Base-by-base conservation (phyloP, 441 rosid genomes). In the Jatropha podagrica region DNA sequence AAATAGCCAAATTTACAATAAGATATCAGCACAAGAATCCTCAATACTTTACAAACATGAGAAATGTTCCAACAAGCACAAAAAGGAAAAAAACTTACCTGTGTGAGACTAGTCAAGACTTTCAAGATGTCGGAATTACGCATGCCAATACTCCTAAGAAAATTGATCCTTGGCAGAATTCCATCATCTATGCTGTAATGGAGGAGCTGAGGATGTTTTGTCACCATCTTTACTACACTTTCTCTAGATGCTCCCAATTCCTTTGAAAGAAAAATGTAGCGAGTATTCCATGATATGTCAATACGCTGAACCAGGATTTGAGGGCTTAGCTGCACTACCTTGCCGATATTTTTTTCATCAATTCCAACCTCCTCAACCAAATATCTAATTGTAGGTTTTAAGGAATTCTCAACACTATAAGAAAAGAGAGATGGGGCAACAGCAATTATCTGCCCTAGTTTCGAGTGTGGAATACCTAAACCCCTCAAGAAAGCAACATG, bases 141-240 rank as follows among this genome's bases (percentile, higher is more conserved):
- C 98, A 95, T 88, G 63, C 99, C 98, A 42, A 92, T 93, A 76
- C 94, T 93, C 84, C 98, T 85, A 64, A 92, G 88, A 80, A 95
- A 95, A 80, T 92, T 91, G 86, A 95, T 95, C 82, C 96, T 85
- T 23, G 99, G 98, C 78, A 95, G 80, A 59, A 93, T 86, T 40
- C 97, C 99, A 17, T 92, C 95, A 40, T 95, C 97, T 0, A 95
- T 89, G 80, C 99, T 95, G 81, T 95, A 95, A 76, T 93, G 98
- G 72, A 95, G 96, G 62, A 95, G 86, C 86, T 93, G 99, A 5
- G 98, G 98, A 81, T 95, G 99, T 80, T 90, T 93, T 68, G 81
- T 92, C 64, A 95, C 98, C 98, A 93, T 95, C 86, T 93, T 95
- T 78, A 93, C 93, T 0, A 95, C 83, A 71, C 90, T 85, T 62